These are phyloP conservation scores for Pisolithus orientalis DNA, from an alignment of 768 basidiomycete species.

Conservation along the genomic window DNA sequence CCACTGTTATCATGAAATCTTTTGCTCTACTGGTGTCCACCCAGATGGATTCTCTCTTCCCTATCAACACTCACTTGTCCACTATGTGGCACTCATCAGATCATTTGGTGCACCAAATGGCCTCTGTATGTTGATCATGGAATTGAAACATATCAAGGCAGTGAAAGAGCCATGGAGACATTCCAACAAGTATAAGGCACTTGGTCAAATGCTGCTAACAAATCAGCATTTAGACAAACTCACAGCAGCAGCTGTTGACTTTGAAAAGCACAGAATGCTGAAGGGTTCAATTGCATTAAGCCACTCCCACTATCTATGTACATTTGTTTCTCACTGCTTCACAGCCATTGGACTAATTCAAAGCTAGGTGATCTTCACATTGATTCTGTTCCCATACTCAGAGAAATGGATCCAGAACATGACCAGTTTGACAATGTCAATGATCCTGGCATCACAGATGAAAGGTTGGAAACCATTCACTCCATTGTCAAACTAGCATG, in stretches of 20 bases:
- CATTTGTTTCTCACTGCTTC: background rate
- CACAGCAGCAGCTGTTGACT: slow-evolving; percentile 12
- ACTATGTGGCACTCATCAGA: slow-evolving; percentile 7
- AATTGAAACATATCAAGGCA: background rate
- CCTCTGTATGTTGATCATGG: background rate
- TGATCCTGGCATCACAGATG: background rate
- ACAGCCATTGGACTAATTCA: background rate
- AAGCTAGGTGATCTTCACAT: background rate
- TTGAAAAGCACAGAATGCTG: slow-evolving; percentile 17
- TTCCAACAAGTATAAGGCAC: background rate
- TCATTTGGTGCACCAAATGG: slow-evolving; percentile 12
- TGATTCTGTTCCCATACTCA: background rate
- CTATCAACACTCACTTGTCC: slow-evolving; percentile 12
- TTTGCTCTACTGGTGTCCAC: slow-evolving; percentile 2
- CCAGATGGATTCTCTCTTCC: slow-evolving; percentile 9
- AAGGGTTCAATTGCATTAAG: slow-evolving; percentile 9
- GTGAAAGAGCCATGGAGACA: background rate
- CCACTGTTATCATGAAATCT: background rate
- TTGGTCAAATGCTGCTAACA: background rate
- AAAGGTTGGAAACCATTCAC: background rate
- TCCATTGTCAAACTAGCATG: background rate
- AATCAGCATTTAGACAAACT: slow-evolving; percentile 10
- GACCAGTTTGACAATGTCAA: background rate
- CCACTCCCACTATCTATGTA: background rate
- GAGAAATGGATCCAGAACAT: background rate